Evolutionary conservation across 345 rosid genomes (phyloP).

Genomic region (Bruguiera sexangula): DNA sequence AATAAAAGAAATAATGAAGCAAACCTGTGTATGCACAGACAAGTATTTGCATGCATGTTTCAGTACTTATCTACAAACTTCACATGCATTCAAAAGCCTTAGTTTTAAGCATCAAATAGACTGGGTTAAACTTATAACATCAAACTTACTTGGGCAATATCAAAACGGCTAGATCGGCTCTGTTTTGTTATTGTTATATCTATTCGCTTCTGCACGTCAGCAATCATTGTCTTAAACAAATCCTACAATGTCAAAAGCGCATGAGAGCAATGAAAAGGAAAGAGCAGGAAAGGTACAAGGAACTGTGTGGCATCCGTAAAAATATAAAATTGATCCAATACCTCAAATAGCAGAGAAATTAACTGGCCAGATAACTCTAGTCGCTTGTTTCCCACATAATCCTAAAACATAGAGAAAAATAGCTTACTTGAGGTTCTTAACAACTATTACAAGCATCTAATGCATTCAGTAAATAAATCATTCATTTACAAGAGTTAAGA

Average conservation of each 20-base stretch:
- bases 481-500: too few relatives aligned
- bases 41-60: background rate
- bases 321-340: slow-evolving; percentile 27
- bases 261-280: background rate
- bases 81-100: background rate
- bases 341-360: slow-evolving; percentile 94
- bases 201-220: slow-evolving; percentile 45
- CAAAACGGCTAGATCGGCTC: slow-evolving; percentile 58
- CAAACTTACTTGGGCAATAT: slow-evolving; percentile 61
- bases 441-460: background rate
- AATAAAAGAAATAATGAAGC: background rate
- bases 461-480: background rate
- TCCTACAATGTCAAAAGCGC: slow-evolving; percentile 43
- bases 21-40: background rate
- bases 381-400: slow-evolving; percentile 95
- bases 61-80: background rate
- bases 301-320: background rate
- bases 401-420: slow-evolving; percentile 39
- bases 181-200: slow-evolving; percentile 42
- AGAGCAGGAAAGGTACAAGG: slow-evolving; percentile 2
- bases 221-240: slow-evolving; percentile 76
- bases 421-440: background rate
- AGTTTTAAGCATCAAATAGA: background rate
- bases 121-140: background rate
- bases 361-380: slow-evolving; percentile 91